Evolutionary conservation across 345 rosid genomes (phyloP).

Genomic region (Kernera saxatilis): DNA sequence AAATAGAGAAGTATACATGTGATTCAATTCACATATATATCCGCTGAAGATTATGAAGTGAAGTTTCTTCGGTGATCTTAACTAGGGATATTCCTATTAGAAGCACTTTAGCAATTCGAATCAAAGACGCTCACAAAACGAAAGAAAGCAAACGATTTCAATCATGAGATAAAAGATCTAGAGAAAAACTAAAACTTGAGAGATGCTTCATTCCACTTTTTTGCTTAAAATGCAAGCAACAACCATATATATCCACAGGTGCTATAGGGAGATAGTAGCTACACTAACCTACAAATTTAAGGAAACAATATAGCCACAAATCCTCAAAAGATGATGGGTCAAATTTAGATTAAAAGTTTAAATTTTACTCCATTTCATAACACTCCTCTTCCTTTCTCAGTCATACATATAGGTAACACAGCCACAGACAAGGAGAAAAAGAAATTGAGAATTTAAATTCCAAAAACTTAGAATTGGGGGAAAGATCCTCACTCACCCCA

Average conservation of each 20-base stretch:
- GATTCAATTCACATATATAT: not conserved
- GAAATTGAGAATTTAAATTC: not conserved
- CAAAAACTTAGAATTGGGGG: not conserved
- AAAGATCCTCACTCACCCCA: slow-evolving; percentile 51
- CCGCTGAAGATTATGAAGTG: not conserved
- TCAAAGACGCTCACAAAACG: not conserved
- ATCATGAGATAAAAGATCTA: not conserved
- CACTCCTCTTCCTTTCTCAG: not conserved
- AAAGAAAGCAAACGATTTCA: not conserved
- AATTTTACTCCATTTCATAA: not conserved
- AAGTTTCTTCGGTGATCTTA: not conserved
- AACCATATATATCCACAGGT: slow-evolving; percentile 6
- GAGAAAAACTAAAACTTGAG: not conserved
- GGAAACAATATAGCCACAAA: not conserved
- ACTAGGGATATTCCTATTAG: not conserved
- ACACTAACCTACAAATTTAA: not conserved
- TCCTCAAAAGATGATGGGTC: not conserved
- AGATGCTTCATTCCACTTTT: not conserved
- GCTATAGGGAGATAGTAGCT: not conserved
- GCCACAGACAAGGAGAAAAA: not conserved
- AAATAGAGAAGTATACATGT: not conserved
- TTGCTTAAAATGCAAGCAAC: slow-evolving; percentile 24
- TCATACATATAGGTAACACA: not conserved
- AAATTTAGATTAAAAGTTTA: not conserved
- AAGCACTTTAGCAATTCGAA: not conserved